Evolutionary conservation across 129 eudicot genomes (phyloP), one percentile per base, ranked within the genome.

Genomic region (Smallanthus sonchifolius): DNA sequence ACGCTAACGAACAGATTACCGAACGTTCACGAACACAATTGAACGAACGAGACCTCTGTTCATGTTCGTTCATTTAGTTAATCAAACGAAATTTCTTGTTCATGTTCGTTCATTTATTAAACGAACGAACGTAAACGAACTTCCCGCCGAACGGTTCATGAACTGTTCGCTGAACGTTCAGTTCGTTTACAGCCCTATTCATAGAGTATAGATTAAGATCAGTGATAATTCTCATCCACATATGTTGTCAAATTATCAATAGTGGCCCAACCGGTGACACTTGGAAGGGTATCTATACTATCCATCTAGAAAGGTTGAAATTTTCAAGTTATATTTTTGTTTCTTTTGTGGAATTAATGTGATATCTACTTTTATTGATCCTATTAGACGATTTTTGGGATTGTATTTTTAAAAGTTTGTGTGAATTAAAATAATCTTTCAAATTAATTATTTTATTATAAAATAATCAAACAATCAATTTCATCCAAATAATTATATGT

Each of bases 221-320:
- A 24, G 4, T 15, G 20, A 15, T 20, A 20, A 55, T 20, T 54
- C 34, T 8, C 62, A 55, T 55, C 36, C 63, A 56, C 63, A 56
- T 59, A 13, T 10, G 57, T n/a, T 49, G 57, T 49, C 57, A 49
- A 57, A 11, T 59, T 30, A 59, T 30, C 38, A 59, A 56, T 5
- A 11, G 65, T 60, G 65, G 65, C 17, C 65, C 40, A 60, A 60
- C 19, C 9, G 65, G 65, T 60, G 65, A 60, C 65, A 60, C 65
- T 60, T 60, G 40, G 40, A 30, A 60, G 32, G 4, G 14, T 3
- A 60, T 32, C 65, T 30, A 30, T 60, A 2, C 37, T 24, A 16
- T 61, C 42, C 19, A 32, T 60, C 42, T 32, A 14, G 42, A 61
- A 14, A 14, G 10, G 40, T 61, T 61, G 67, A 61, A 59, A 4